Base-by-base conservation (phyloP, 345 rosid genomes). In the Arabis alpina region DNA sequence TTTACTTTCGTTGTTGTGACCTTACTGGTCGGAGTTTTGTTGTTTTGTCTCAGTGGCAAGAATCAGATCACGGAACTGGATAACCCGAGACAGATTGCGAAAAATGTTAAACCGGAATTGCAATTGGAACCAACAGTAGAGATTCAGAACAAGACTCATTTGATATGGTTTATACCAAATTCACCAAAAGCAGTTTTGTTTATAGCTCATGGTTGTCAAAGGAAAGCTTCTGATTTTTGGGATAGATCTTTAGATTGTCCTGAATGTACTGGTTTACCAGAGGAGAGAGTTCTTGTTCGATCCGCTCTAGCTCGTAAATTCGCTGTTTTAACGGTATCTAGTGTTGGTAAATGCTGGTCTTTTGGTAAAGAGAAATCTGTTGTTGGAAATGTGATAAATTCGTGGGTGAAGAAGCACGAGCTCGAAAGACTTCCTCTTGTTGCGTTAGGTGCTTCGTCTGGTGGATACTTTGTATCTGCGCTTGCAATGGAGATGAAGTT, bases 371-470 rank as follows among this genome's bases (percentile, higher is more conserved):
- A 94, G 71, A 81, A 70, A 47, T 4, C 68, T 8, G 32, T 81
- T 40, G 91, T 91, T 19, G 61, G 82, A 68, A 77, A 80, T 40
- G 76, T 87, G 2, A 84, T 94, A 49, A 75, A 14, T 34, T 76
- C 84, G 80, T 91, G 99, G 99, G 50, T 85, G 11, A 56, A 48
- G 63, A 80, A 59, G 48, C 81, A 87, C 57, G 54, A 83, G 28
- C 87, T 89, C 15, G 85, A 81, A 50, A 83, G 56, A 64, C 88
- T 94, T 73, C 99, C 96, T 58, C 85, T 91, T 64, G 90, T 88
- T 41, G 96, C 89, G 49, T 80, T 91, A 69, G 99, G 99, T 13
- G 97, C 99, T 62, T 91, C 99, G 9, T 94, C 99, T 28, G 97
- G 98, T 75, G 96, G 98, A 3, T 77, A 88, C 79, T 94, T 94